Evolutionary conservation across 1,284 basidiomycete genomes (phyloP), one percentile per base, ranked within the genome.

Genomic region (Microbotryomycetes sp.): DNA sequence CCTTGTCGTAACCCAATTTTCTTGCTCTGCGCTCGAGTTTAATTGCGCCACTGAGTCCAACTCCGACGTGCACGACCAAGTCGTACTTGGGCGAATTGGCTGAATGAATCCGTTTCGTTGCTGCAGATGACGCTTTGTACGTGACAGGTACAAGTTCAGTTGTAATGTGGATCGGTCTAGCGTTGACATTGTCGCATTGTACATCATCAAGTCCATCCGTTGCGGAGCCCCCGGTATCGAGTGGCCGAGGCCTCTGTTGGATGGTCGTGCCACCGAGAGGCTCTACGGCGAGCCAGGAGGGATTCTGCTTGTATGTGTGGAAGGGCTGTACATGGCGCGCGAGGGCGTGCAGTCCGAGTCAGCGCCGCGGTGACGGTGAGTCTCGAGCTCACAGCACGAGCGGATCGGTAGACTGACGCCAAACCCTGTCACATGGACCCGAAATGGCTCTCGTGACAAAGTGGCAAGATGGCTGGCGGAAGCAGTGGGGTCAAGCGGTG

Each of bases 21-120:
- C 62, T 45, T 1, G 59, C 62, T 2, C 59, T 45, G 6, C 49
- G 59, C 30, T 64, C 62, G 13, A 64, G 28, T 7, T 31, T 52
- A 24, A 64, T 28, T 1, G n/a, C 18, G 18, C 59, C 56, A 3
- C 31, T 35, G 4, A 23, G 9, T 7, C 56, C 62, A 15, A 64
- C 62, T 21, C 62, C 62, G 16, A 60, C 56, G n/a, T 64, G 62
- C 9, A 64, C 30, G 15, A 64, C n/a, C 15, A 64, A 45, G 29
- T 61, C 53, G 5, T 48, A 52, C 27, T 41, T 9, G 9, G n/a
- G 18, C 2, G 56, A 16, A 15, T 15, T 11, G 16, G 54, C 21
- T n/a, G 23, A 6, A 3, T 64, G 62, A 1, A 64, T 26, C 0
- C n/a, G 6, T 0, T 58, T 58, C 2, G 55, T 29, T 5, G 48